Evolutionary conservation across 1,284 basidiomycete species (phyloP).

Genomic region (Phellopilus nigrolimitatus): DNA sequence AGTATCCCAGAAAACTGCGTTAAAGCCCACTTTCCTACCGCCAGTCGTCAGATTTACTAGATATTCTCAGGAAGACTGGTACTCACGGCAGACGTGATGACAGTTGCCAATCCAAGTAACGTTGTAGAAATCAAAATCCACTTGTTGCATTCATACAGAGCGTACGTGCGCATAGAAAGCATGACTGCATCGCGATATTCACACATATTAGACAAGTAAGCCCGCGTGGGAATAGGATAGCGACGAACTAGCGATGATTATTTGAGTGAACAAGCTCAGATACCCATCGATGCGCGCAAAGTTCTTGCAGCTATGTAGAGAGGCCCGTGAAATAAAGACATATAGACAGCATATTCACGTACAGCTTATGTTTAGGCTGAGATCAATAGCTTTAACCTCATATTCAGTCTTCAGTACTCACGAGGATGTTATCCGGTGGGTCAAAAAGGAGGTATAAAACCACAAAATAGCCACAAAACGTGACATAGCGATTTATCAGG

Average conservation of each 20-base stretch:
- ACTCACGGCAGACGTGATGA: constrained; percentile 9
- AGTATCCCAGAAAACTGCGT: constrained; percentile 11
- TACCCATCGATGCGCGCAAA: constrained; percentile 2
- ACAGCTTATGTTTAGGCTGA: background rate
- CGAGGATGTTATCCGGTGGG: constrained; percentile 4
- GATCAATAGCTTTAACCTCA: background rate
- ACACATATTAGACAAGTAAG: no score
- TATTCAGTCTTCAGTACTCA: background rate
- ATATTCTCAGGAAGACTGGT: background rate
- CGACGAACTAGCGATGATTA: constrained; percentile 6
- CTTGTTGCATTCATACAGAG: constrained; percentile 10
- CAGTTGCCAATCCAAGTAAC: background rate
- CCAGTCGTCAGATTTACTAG: background rate
- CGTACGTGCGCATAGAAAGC: constrained; percentile 13
- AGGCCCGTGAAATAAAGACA: background rate
- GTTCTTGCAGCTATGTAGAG: background rate
- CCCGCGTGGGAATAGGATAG: background rate
- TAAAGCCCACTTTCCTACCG: constrained; percentile 7
- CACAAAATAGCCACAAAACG: constrained; percentile 14
- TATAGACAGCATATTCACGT: background rate
- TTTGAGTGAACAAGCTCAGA: constrained; percentile 12
- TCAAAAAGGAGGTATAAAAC: constrained; percentile 9
- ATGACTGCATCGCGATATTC: background rate
- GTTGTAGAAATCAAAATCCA: background rate
- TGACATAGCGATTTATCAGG: constrained; percentile 17